These are phyloP conservation scores for Eutrema yunnanense DNA, from an alignment of 345 rosid species.

Conservation along the genomic window DNA sequence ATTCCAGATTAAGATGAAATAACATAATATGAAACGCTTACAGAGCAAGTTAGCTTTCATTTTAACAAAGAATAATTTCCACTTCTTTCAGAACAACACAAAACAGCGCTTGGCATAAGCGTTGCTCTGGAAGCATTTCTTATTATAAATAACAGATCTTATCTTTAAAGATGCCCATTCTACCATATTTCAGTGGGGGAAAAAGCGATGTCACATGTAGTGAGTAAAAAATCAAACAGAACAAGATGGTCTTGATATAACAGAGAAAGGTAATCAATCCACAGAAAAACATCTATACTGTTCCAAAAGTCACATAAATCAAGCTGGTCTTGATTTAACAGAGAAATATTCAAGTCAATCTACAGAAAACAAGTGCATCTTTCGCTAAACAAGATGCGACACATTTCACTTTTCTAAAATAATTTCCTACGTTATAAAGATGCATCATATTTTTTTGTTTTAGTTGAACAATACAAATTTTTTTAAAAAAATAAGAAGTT, in stretches of 20 bases:
- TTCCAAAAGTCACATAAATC: constrained; percentile 1
- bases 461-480: background rate
- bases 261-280: background rate
- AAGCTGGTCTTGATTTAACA: background rate
- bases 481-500: background rate
- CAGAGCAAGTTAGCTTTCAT: background rate
- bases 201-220: background rate
- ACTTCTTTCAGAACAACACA: background rate
- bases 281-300: background rate
- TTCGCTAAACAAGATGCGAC: background rate
- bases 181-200: background rate
- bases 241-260: background rate
- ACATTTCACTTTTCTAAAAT: background rate
- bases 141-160: background rate
- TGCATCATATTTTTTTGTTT: background rate
- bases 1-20: background rate
- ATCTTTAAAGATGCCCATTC: background rate
- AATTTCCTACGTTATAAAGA: background rate
- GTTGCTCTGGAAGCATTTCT: too few species aligned
- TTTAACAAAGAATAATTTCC: background rate
- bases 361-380: constrained; percentile 6
- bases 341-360: background rate
- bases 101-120: background rate
- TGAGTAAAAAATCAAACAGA: background rate
- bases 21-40: background rate